phyloP scores from a whole-genome alignment of 352 stramenopile genomes.

The Phytophthora uliginosa region DNA sequence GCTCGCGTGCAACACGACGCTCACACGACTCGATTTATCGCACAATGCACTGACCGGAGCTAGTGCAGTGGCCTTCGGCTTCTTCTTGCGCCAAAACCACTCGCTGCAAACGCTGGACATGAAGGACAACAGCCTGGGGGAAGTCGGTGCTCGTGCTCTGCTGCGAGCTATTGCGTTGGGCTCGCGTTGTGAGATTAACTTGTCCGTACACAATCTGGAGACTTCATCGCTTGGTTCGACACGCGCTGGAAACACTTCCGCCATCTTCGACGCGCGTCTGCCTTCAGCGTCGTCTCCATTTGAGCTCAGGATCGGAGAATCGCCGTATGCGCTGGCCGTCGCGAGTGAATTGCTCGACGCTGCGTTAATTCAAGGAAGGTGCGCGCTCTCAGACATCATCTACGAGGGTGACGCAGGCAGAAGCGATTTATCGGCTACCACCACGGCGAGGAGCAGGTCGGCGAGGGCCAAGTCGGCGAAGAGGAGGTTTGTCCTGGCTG shows the following conservation, averaged over 20 bases:
- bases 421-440: conserved; percentile 9
- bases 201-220: conserved; percentile 66
- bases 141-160: conserved; percentile 64
- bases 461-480: conserved; percentile 31
- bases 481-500: conserved; percentile 31
- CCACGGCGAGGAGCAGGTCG: conserved; percentile 14
- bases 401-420: conserved; percentile 40
- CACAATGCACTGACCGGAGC: conserved; percentile 67
- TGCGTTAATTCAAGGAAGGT: conserved; percentile 47
- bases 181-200: conserved; percentile 61
- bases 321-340: conserved; percentile 73
- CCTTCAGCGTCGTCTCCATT: conserved; percentile 71
- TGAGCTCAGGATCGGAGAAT: conserved; percentile 56
- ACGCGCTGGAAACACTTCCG: conserved; percentile 6
- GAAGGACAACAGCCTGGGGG: conserved; percentile 68
- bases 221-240: conserved; percentile 33
- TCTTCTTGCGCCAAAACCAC: conserved; percentile 59
- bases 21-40: conserved; percentile 63
- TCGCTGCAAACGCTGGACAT: conserved; percentile 54
- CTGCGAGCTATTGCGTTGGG: conserved; percentile 58
- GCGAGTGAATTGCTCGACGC: conserved; percentile 66
- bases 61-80: conserved; percentile 68
- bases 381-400: conserved; percentile 54
- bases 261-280: conserved; percentile 67
- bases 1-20: conserved; percentile 55